Evolutionary conservation across 2,329 filamentous ascomycete genomes (phyloP), one percentile per base, ranked within the genome.

Genomic region (Fusarium udum): DNA sequence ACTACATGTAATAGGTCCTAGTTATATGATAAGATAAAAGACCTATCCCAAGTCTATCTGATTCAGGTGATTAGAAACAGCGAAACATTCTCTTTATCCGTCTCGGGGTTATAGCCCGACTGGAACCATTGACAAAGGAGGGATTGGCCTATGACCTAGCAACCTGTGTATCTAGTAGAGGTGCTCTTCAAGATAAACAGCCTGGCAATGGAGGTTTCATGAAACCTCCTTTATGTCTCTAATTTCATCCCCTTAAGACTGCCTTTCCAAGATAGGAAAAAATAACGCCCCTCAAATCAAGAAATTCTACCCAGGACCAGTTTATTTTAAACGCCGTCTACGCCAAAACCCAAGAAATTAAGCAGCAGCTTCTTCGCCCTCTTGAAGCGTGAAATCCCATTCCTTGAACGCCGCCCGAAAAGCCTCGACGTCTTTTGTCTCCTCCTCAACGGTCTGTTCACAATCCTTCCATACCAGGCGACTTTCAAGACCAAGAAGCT

Each of bases 391-490:
- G 81, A 98, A 98, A 82, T 99, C 95, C 88, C 93, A 98, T 37
- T 89, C 86, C 82, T 93, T 91, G 79, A 97, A 99, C 2, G 92
- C 92, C 75, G 88, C 86, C 77, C 95, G 95, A 82, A 98, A 97
- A 15, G 88, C 89, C 61, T 90, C 89, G 5, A 92, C 93, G 80
- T 98, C 95, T 49, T 86, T 86, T 61, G 88, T 91, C 84, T 98
- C 96, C 75, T 97, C 94, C 16, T 89, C 89, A 64, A 91, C 86
- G 2, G 89, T 89, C 84, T 98, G 95, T 37, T 87, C 88, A 74
- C 94, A 95, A 75, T 97, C 92, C 81, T 91, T 91, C 96, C 96
- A 99, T 74, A 94, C 87, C 59, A 92, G 84, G n/a, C 96, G 87
- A 49, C 89, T 85, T 81, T 98, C 94, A 51, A 98, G 83, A 6